Conservation (phyloP, 305 asterid genomes). For the Fraxinus platypoda region DNA sequence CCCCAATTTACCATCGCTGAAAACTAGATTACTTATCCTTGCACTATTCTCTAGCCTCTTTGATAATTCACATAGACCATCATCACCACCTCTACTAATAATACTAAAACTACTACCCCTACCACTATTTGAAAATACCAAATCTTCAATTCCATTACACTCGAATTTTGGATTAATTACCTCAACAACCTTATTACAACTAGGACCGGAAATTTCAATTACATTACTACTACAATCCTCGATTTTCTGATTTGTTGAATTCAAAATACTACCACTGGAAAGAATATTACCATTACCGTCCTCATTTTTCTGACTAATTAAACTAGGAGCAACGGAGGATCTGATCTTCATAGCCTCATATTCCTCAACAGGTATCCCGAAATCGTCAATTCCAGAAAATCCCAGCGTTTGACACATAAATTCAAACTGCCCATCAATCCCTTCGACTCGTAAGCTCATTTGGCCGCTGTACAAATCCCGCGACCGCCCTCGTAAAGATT, state of each 20-base stretch:
- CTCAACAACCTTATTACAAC: constrained; percentile 21
- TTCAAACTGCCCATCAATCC: constrained; percentile 64
- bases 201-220: constrained; percentile 15
- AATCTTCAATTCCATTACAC: constrained; percentile 16
- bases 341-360: constrained; percentile 70
- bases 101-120: constrained; percentile 14
- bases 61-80: constrained; percentile 10
- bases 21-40: constrained; percentile 27
- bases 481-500: constrained; percentile 49
- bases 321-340: constrained; percentile 44
- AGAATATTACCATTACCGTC: constrained; percentile 14
- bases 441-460: constrained; percentile 70
- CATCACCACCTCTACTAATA: constrained; percentile 14
- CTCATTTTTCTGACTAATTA: constrained; percentile 22
- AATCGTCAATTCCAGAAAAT: constrained; percentile 71
- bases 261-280: constrained; percentile 18
- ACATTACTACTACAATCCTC: constrained; percentile 16
- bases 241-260: constrained; percentile 6
- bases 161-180: constrained; percentile 10
- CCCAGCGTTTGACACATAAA: constrained; percentile 51
- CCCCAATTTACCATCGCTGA: constrained; percentile 19
- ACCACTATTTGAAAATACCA: constrained; percentile 9
- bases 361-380: constrained; percentile 60
- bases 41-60: constrained; percentile 31
- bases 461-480: constrained; percentile 46